phyloP scores from a whole-genome alignment of 768 basidiomycete species.

The Tubosaeta brunneosetosa region DNA sequence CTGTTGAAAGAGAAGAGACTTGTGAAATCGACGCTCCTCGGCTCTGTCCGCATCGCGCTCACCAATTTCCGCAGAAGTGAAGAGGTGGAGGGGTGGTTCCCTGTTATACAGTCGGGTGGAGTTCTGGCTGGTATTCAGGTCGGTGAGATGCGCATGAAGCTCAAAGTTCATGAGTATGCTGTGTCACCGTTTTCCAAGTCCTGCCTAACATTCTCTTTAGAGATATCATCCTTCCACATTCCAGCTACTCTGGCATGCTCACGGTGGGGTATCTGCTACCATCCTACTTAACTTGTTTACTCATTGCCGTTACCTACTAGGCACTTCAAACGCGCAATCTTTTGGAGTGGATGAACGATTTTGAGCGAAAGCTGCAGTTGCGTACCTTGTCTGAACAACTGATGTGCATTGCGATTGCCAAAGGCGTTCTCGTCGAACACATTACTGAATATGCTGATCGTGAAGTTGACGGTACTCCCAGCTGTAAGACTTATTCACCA shows the following conservation, averaged over 20 bases:
- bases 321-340: conserved; percentile 54
- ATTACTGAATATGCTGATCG: conserved; percentile 64
- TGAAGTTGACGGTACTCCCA: conserved; percentile 66
- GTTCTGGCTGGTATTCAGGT: conserved; percentile 52
- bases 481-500: conserved; percentile 43
- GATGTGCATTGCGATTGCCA: conserved; percentile 66
- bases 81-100: conserved; percentile 80
- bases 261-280: conserved; percentile 38
- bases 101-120: conserved; percentile 53
- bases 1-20: conserved; percentile 68
- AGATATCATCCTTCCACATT: conserved; percentile 73
- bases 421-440: conserved; percentile 58
- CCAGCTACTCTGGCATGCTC: conserved; percentile 57
- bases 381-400: conserved; percentile 59
- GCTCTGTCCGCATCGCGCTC: conserved; percentile 60
- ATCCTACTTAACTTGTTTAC: not conserved
- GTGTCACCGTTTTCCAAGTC: not conserved
- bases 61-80: conserved; percentile 71
- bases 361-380: conserved; percentile 62
- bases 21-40: conserved; percentile 51
- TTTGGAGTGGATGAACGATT: conserved; percentile 70
- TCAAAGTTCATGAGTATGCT: conserved; percentile 69
- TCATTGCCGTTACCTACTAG: conserved; percentile 4
- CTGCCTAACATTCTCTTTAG: conserved; percentile 33
- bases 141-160: conserved; percentile 71